phyloP scores from a whole-genome alignment of 768 basidiomycete genomes.

The Tylopilus sp. region DNA sequence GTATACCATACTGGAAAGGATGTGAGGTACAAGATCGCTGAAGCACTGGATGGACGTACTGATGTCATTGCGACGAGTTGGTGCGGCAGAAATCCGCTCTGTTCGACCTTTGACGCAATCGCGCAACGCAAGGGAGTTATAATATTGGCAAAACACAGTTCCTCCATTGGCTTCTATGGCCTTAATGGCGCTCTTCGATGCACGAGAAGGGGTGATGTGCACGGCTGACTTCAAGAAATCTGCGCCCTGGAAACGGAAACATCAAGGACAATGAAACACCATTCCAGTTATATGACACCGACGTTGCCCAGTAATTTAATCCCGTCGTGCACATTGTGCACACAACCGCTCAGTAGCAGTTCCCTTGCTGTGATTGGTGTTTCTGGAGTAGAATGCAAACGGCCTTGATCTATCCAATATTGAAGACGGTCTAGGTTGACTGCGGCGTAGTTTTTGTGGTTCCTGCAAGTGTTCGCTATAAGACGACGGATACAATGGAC shows the following conservation, averaged over 20 bases:
- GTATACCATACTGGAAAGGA: slow-evolving; percentile 69
- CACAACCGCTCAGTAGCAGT: slow-evolving; percentile 78
- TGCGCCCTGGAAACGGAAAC: slow-evolving; percentile 46
- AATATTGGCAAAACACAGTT: slow-evolving; percentile 84
- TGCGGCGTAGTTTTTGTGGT: slow-evolving; percentile 71
- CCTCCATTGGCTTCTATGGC: slow-evolving; percentile 84
- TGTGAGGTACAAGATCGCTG: slow-evolving; percentile 1
- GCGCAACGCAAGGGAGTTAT: slow-evolving; percentile 80
- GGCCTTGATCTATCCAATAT: slow-evolving; percentile 84
- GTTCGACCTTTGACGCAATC: slow-evolving; percentile 72
- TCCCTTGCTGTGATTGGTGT: slow-evolving; percentile 87
- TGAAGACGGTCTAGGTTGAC: slow-evolving; percentile 88
- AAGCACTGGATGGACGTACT: slow-evolving; percentile 43
- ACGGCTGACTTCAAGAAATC: slow-evolving; percentile 66
- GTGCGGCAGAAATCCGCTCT: slow-evolving; percentile 71
- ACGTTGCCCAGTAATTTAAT: slow-evolving; percentile 89
- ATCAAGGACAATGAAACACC: slow-evolving; percentile 1
- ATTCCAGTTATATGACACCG: slow-evolving; percentile 23
- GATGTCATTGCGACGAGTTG: slow-evolving; percentile 84
- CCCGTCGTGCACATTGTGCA: slow-evolving; percentile 87
- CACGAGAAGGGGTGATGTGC: slow-evolving; percentile 79
- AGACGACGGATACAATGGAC: neutral
- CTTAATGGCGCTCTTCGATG: slow-evolving; percentile 79
- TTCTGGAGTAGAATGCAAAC: slow-evolving; percentile 71
- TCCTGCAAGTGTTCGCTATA: slow-evolving; percentile 43